Evolutionary conservation across 768 basidiomycete genomes (phyloP).

Genomic region (Cytidiella melzeri): DNA sequence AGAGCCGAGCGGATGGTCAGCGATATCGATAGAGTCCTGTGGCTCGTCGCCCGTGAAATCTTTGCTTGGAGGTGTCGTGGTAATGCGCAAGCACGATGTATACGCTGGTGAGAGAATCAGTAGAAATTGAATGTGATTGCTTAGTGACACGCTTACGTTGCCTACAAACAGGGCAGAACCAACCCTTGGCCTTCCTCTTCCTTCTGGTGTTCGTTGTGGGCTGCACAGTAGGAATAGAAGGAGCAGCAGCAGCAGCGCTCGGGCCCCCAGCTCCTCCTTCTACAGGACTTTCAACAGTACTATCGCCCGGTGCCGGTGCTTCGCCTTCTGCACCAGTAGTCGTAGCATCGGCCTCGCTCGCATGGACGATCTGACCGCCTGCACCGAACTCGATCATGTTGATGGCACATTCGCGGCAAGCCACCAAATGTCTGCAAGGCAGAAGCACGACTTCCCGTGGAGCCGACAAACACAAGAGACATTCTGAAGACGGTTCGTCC

Average conservation of each 20-base stretch:
- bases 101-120: constrained; percentile 49
- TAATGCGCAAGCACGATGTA: constrained; percentile 80
- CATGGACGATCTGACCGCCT: constrained; percentile 77
- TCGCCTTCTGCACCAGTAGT: constrained; percentile 22
- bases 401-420: constrained; percentile 90
- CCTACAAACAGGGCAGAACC: constrained; percentile 95
- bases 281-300: constrained; percentile 6
- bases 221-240: constrained; percentile 7
- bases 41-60: constrained; percentile 21
- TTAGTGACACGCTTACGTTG: constrained; percentile 62
- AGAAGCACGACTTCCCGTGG: constrained; percentile 90
- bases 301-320: not conserved
- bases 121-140: constrained; percentile 1
- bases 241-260: constrained; percentile 10
- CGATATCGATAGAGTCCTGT: constrained; percentile 17
- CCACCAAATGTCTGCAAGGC: constrained; percentile 90
- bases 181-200: constrained; percentile 93
- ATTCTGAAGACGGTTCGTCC: constrained; percentile 78
- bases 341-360: constrained; percentile 21
- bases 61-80: constrained; percentile 54
- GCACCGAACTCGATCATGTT: constrained; percentile 99
- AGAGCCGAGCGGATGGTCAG: constrained; percentile 13
- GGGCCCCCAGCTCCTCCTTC: constrained; percentile 8
- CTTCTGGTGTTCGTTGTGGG: constrained; percentile 45
- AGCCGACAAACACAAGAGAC: constrained; percentile 83